A percentile compares a stretch with the other conserved stretches of the same genome.
Conservation (phyloP, 2,329 filamentous ascomycete genomes). For the Colletotrichum sp. region DNA sequence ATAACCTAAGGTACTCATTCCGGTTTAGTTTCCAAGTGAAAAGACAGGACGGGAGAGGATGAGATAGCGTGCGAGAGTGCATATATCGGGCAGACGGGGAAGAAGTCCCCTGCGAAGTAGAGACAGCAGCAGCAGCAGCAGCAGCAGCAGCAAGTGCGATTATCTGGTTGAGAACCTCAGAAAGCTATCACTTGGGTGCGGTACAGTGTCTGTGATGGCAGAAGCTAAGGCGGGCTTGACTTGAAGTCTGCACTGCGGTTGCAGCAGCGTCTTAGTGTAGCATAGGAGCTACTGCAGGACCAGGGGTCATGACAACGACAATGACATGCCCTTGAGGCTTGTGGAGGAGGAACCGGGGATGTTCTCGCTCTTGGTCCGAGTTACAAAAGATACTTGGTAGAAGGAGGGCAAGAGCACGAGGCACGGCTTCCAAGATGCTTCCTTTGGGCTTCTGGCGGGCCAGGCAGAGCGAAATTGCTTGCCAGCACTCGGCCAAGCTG, state of each 20-base stretch:
- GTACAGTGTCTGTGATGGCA: neutral
- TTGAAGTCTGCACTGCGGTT: neutral
- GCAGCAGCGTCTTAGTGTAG: constrained; percentile 14
- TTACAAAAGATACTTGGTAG: neutral
- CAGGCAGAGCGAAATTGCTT: constrained; percentile 11
- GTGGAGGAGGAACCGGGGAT: neutral
- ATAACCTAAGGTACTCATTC: neutral
- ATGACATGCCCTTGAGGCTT: neutral
- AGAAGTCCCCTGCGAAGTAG: neutral
- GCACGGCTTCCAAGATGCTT: constrained; percentile 2
- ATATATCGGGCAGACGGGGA: neutral
- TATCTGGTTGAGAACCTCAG: neutral
- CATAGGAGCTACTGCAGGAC: neutral
- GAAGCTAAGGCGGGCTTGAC: neutral
- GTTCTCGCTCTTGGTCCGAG: neutral
- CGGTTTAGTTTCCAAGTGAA: neutral
- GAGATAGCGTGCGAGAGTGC: neutral
- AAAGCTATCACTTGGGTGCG: neutral
- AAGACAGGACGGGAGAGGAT: neutral
- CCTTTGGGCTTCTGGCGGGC: neutral
- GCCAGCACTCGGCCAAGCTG: neutral
- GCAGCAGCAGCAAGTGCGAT: neutral
- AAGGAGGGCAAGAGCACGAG: neutral
- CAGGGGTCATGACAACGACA: neutral
- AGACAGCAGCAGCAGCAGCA: neutral